These are phyloP conservation scores for Lolium perenne DNA, from an alignment of 176 grass and related monocot genomes.

Conservation along the genomic window DNA sequence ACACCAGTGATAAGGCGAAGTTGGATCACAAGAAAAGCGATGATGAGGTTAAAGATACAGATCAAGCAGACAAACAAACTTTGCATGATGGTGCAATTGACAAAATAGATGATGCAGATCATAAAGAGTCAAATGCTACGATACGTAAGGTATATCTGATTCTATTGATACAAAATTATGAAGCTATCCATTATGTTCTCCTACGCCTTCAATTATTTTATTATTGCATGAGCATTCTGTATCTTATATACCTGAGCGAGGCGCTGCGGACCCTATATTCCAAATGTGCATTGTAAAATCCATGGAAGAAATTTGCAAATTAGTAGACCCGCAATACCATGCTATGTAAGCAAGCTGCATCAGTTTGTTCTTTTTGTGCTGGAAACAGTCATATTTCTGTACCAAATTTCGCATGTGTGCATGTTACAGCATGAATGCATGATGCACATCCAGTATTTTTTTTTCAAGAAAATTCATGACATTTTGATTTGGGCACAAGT, in stretches of 20 bases:
- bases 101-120: slow-evolving; percentile 49
- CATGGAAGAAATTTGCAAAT: not conserved
- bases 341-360: not conserved
- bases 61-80: slow-evolving; percentile 23
- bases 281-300: not conserved
- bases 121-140: slow-evolving; percentile 51
- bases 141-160: slow-evolving; percentile 72
- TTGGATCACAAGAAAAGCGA: slow-evolving; percentile 39
- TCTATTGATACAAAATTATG: slow-evolving; percentile 7
- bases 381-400: not conserved
- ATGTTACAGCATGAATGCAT: not conserved
- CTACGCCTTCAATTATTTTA: not conserved
- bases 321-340: not conserved
- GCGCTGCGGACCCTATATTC: not conserved
- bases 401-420: not conserved
- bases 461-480: not conserved
- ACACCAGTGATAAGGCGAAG: slow-evolving; percentile 47
- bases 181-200: slow-evolving; percentile 19
- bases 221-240: not conserved
- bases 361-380: not conserved
- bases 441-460: not conserved
- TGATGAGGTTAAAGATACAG: slow-evolving; percentile 24
- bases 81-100: slow-evolving; percentile 36
- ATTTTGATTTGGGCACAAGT: not conserved
- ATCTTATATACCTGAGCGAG: not conserved